These are phyloP conservation scores for Circinella minor DNA, from an alignment of 371 early-diverging fungal species.

Conservation along the genomic window DNA sequence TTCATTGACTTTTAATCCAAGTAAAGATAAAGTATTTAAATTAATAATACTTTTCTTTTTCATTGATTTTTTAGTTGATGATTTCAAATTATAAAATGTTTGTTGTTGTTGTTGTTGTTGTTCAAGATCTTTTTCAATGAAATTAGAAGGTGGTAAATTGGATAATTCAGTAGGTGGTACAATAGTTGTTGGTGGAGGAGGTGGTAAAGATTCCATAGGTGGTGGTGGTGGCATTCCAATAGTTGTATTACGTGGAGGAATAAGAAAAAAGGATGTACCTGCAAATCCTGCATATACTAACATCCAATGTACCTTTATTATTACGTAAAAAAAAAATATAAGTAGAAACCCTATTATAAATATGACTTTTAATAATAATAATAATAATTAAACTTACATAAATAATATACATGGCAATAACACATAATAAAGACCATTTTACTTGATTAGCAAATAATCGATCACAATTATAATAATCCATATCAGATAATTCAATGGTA, in stretches of 20 bases:
- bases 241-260: slow-evolving; percentile 16
- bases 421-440: slow-evolving; percentile 46
- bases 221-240: background rate
- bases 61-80: background rate
- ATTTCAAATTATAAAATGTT: background rate
- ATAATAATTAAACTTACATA: slow-evolving; percentile 35
- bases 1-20: slow-evolving; percentile 14
- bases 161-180: slow-evolving; percentile 5
- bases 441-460: slow-evolving; percentile 45
- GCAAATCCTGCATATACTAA: slow-evolving; percentile 23
- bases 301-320: slow-evolving; percentile 23
- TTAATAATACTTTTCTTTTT: background rate
- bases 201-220: slow-evolving; percentile 4
- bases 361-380: background rate
- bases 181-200: slow-evolving; percentile 6
- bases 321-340: background rate
- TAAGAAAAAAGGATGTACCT: slow-evolving; percentile 20
- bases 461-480: slow-evolving; percentile 48
- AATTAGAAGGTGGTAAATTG: slow-evolving; percentile 13
- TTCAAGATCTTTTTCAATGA: background rate
- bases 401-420: slow-evolving; percentile 37
- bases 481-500: background rate
- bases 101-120: background rate
- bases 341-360: background rate
- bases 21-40: background rate